Evolutionary conservation across 202 grass and related monocot genomes (phyloP).

Genomic region (Brachypodium distachyon): DNA sequence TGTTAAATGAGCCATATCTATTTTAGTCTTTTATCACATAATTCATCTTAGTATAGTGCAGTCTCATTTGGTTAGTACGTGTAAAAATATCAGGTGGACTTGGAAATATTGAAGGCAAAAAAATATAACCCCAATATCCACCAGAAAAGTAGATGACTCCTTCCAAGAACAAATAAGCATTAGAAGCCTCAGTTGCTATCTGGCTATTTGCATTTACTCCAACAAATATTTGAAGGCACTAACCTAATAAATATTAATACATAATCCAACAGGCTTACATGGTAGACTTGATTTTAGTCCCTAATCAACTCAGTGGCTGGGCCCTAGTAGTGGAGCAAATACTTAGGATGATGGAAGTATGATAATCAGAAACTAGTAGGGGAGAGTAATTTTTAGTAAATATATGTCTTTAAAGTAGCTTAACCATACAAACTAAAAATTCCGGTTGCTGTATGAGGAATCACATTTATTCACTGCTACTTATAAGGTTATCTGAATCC

Average conservation of each 20-base stretch:
- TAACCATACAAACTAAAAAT: neutral
- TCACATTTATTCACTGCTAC: neutral
- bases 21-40: neutral
- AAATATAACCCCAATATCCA: neutral
- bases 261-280: slow-evolving; percentile 18
- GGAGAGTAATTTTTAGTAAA: neutral
- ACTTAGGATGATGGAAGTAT: neutral
- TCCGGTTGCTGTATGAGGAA: neutral
- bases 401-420: neutral
- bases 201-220: neutral
- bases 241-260: slow-evolving; percentile 15
- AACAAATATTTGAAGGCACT: neutral
- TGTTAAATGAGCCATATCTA: neutral
- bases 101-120: neutral
- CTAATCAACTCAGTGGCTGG: neutral
- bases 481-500: neutral
- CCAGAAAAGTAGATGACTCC: neutral
- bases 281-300: slow-evolving; percentile 9
- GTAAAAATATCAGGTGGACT: neutral
- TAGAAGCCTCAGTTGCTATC: neutral
- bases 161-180: neutral
- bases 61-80: neutral
- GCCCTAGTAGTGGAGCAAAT: neutral
- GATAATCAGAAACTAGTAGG: neutral
- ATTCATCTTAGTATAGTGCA: neutral